phyloP scores from a whole-genome alignment of 306 rosid species.

The Gastrolobium bilobum region DNA sequence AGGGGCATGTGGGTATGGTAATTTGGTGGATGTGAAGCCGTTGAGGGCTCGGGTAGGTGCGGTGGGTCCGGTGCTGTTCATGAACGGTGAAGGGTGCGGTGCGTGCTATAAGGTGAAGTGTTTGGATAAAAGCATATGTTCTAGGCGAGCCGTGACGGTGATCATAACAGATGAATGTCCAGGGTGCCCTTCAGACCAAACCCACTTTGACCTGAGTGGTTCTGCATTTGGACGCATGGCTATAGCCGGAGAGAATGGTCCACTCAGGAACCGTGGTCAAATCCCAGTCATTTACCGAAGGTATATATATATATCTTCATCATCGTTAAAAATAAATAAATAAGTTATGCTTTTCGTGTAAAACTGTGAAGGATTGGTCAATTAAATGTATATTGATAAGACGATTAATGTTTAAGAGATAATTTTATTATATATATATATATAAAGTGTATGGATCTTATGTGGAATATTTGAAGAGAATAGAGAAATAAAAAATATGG shows the following conservation, averaged over 20 bases:
- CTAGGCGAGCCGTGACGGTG: slow-evolving; percentile 85
- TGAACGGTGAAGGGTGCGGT: slow-evolving; percentile 92
- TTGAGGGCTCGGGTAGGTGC: slow-evolving; percentile 89
- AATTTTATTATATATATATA: too few relatives aligned
- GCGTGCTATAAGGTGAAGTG: slow-evolving; percentile 93
- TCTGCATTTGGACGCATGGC: slow-evolving; percentile 96
- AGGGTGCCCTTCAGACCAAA: slow-evolving; percentile 69
- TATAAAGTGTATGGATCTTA: too few relatives aligned
- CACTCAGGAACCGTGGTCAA: slow-evolving; percentile 81
- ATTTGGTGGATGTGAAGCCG: slow-evolving; percentile 89
- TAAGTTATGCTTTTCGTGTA: too few relatives aligned
- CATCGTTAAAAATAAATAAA: background rate
- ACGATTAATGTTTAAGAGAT: too few relatives aligned
- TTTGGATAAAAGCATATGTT: slow-evolving; percentile 70
- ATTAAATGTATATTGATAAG: too few relatives aligned
- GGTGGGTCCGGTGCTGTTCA: slow-evolving; percentile 80
- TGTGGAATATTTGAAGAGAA: too few relatives aligned
- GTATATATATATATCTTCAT: slow-evolving; percentile 52
- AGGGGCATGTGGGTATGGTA: slow-evolving; percentile 97
- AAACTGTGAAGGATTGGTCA: too few relatives aligned
- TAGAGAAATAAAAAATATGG: too few relatives aligned
- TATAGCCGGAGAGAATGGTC: slow-evolving; percentile 67
- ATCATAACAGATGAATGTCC: slow-evolving; percentile 95
- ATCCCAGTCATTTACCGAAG: slow-evolving; percentile 80
- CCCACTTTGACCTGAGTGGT: slow-evolving; percentile 96